A percentile compares a stretch with the other conserved stretches of the same genome.
Conservation (phyloP, 177 flowering plant species). For the Vitis hybrid region DNA sequence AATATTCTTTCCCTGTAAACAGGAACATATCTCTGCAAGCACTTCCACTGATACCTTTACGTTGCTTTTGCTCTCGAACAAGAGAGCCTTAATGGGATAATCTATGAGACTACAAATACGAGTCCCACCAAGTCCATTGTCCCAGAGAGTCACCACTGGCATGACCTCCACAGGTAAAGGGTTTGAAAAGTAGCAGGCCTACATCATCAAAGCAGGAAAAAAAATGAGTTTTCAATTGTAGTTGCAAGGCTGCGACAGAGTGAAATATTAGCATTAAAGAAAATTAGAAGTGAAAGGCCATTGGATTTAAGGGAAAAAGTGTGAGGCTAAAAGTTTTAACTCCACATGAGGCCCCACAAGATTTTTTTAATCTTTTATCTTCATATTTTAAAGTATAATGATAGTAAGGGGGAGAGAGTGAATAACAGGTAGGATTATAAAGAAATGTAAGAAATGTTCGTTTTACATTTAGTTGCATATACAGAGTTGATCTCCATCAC, state of each 20-base stretch:
- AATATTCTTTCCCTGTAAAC: constrained; percentile 16
- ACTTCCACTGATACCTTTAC: constrained; percentile 16
- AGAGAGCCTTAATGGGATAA: constrained; percentile 32
- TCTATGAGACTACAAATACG: constrained; percentile 18
- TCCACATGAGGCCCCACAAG: too few relatives aligned
- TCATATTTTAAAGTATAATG: too few relatives aligned
- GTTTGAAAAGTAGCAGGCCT: constrained; percentile 39
- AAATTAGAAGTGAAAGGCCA: background rate
- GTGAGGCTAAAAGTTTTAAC: too few relatives aligned
- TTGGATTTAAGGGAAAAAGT: too few relatives aligned
- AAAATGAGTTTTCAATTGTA: background rate
- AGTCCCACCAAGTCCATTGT: constrained; percentile 15
- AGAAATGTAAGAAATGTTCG: too few relatives aligned
- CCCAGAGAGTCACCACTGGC: constrained; percentile 18
- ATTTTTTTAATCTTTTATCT: too few relatives aligned
- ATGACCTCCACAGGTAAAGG: constrained; percentile 35
- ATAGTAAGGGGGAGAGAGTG: too few relatives aligned
- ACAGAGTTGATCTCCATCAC: too few relatives aligned
- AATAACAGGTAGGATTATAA: too few relatives aligned
- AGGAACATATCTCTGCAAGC: constrained; percentile 28
- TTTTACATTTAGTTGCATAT: too few relatives aligned
- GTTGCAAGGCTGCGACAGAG: background rate
- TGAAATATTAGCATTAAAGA: background rate
- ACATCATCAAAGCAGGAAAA: background rate
- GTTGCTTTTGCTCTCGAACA: constrained; percentile 17